phyloP scores from a whole-genome alignment of 129 eudicot genomes.

The Solidago caesia region DNA sequence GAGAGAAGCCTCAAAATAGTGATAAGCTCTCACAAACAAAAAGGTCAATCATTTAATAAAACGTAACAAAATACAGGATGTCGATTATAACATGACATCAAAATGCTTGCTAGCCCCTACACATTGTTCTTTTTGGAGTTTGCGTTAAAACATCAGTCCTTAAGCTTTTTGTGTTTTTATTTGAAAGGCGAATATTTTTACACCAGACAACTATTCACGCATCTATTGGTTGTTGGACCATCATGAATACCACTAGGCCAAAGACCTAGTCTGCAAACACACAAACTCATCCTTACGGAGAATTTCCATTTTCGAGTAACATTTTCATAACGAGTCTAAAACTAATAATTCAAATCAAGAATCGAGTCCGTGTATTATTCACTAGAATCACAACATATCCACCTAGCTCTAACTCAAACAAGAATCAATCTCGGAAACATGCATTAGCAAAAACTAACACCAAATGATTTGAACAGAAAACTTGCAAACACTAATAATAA shows the following conservation, averaged over 20 bases:
- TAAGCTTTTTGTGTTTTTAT: too few relatives aligned
- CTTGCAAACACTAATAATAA: background rate
- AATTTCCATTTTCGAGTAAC: background rate
- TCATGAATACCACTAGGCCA: too few relatives aligned
- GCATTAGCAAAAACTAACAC: background rate
- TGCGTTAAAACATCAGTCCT: background rate
- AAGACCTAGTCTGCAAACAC: background rate
- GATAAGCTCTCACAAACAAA: slow-evolving; percentile 14
- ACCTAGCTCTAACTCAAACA: background rate
- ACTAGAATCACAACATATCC: background rate
- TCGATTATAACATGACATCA: background rate
- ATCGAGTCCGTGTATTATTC: too few relatives aligned
- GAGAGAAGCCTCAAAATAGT: background rate
- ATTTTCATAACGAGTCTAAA: background rate
- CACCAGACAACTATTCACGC: too few relatives aligned
- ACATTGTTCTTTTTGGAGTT: slow-evolving; percentile 1
- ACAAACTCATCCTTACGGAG: background rate
- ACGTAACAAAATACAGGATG: slow-evolving; percentile 1
- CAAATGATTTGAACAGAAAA: background rate
- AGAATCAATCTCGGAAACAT: background rate
- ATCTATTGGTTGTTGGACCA: too few relatives aligned
- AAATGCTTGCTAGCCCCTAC: background rate
- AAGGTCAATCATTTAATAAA: background rate
- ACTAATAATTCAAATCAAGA: background rate
- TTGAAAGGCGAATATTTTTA: too few relatives aligned